Evolutionary conservation across 805 yeast genomes (phyloP).

Genomic region (Saturnispora sekii): DNA sequence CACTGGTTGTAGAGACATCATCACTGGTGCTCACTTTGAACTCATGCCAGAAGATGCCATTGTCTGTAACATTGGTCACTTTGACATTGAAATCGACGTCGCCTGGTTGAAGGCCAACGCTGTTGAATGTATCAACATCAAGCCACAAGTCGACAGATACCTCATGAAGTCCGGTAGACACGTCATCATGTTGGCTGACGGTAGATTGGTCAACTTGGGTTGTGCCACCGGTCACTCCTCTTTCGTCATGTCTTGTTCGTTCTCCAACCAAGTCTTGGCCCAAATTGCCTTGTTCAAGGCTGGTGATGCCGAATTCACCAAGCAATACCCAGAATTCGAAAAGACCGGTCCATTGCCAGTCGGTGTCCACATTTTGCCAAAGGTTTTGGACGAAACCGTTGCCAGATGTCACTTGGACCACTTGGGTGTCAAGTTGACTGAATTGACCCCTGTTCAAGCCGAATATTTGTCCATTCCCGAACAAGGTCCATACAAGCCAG

Average conservation of each 20-base stretch:
- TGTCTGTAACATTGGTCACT: conserved; percentile 99
- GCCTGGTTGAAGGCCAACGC: conserved; percentile 98
- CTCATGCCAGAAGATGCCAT: conserved; percentile 98
- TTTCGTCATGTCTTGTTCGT: conserved; percentile 98
- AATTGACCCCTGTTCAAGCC: conserved; percentile 70
- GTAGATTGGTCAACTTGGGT: conserved; percentile 98
- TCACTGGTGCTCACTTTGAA: conserved; percentile 77
- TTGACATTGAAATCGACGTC: conserved; percentile 97
- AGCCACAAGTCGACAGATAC: conserved; percentile 99
- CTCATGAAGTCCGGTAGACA: conserved; percentile 83
- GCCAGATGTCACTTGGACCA: conserved; percentile 94
- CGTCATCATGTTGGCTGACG: conserved; percentile 93
- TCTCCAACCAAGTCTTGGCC: conserved; percentile 98
- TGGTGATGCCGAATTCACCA: conserved; percentile 68
- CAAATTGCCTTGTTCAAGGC: conserved; percentile 96
- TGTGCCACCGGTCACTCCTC: conserved; percentile 99
- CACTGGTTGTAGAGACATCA: conserved; percentile 98
- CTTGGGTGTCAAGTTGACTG: conserved; percentile 81
- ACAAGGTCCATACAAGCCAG: conserved; percentile 97
- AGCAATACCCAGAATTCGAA: conserved; percentile 77
- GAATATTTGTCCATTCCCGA: conserved; percentile 87
- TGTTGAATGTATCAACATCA: conserved; percentile 87
- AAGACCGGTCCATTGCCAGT: conserved; percentile 84
- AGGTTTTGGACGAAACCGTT: conserved; percentile 96
- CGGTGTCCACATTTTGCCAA: conserved; percentile 95